Percentiles rank a stretch among this genome's conserved stretches.
phyloP scores from a whole-genome alignment of 2,329 filamentous ascomycete species.

The Diaporthe citrichinensis region DNA sequence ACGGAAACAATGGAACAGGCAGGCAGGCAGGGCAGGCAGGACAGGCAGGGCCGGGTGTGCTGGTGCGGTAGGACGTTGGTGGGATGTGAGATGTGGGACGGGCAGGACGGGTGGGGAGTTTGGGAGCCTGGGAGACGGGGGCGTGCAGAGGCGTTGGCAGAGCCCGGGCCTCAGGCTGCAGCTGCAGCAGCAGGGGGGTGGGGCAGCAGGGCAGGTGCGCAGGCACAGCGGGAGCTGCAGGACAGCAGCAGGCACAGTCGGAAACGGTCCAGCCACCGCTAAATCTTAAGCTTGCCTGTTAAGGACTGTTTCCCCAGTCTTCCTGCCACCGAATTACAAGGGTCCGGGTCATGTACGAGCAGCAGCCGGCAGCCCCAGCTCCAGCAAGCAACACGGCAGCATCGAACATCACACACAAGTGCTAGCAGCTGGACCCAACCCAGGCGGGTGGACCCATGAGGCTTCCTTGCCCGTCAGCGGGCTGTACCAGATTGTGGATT shows the following conservation, averaged over 20 bases:
- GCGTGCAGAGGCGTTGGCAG: conserved; percentile 9
- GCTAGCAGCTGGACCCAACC: conserved; percentile 22
- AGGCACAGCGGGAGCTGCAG: conserved; percentile 18
- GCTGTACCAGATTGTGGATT: conserved; percentile 18
- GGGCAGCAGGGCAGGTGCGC: conserved; percentile 2
- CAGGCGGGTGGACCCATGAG: conserved; percentile 2
- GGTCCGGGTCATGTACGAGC: conserved; percentile 19
- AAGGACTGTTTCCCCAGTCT: conserved; percentile 27
- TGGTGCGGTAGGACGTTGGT: not conserved
- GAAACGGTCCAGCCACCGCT: conserved; percentile 31
- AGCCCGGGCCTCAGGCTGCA: not conserved
- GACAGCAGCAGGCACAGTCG: conserved; percentile 29
- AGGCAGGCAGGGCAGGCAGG: not conserved
- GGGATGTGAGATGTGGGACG: conserved; percentile 1
- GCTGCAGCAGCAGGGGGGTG: conserved; percentile 8
- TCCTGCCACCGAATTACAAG: conserved; percentile 31
- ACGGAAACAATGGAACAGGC: conserved; percentile 2
- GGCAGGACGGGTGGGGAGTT: not conserved
- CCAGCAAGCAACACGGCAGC: not conserved
- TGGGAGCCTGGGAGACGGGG: not conserved
- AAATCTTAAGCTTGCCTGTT: conserved; percentile 31
- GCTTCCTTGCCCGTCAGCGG: conserved; percentile 26
- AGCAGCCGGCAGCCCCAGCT: not conserved
- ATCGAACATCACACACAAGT: not conserved
- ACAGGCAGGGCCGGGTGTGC: too few species aligned